These are phyloP conservation scores for Cutaneotrichosporon sp. DNA, from an alignment of 1,284 basidiomycete species.

Conservation along the genomic window DNA sequence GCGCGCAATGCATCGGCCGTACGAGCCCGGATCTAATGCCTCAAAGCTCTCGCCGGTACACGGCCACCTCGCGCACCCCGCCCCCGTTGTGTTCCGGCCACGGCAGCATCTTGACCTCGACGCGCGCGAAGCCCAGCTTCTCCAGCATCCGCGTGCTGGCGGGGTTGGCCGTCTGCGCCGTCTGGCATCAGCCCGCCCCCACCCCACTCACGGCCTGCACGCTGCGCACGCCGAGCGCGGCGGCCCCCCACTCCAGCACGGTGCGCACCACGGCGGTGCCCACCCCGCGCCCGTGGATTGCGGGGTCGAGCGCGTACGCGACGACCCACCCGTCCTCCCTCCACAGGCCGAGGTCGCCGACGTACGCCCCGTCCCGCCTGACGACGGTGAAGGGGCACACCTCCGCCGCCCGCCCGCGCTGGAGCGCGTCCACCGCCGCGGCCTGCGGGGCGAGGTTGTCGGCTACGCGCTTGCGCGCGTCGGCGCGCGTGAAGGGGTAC, in stretches of 20 bases:
- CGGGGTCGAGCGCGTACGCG: conserved; percentile 1
- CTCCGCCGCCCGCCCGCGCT: too few species aligned
- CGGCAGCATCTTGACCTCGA: background rate
- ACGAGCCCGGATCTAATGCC: too few species aligned
- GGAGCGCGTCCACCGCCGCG: background rate
- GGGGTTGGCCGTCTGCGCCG: background rate
- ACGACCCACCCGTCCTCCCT: background rate
- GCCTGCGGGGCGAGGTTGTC: background rate
- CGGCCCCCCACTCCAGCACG: background rate
- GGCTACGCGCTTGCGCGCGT: background rate
- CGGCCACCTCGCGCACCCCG: background rate
- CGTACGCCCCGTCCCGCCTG: background rate
- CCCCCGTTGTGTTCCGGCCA: conserved; percentile 1
- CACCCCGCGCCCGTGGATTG: background rate
- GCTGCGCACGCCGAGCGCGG: background rate
- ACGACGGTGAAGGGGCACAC: background rate
- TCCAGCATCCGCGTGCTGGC: background rate
- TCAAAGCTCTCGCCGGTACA: too few species aligned
- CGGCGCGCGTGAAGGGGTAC: background rate
- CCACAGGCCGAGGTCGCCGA: background rate
- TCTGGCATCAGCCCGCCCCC: background rate
- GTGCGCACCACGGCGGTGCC: background rate
- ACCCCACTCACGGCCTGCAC: background rate
- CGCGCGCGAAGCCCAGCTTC: background rate
- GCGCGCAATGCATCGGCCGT: too few species aligned